phyloP scores from a whole-genome alignment of 805 yeast genomes.

The Wickerhamiella hasegawae region DNA sequence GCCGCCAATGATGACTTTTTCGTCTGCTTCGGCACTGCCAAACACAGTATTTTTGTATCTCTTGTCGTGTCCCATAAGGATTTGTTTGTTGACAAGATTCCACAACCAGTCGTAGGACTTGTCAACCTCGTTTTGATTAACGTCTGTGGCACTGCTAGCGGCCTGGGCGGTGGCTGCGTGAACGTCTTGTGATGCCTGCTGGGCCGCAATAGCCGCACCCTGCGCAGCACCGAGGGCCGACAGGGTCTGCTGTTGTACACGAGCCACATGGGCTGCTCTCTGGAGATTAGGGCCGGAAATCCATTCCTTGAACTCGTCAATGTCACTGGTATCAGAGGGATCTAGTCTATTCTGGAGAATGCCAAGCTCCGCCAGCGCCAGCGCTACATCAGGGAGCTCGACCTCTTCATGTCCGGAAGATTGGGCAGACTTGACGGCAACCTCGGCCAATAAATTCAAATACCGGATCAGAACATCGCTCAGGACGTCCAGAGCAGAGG shows the following conservation, averaged over 20 bases:
- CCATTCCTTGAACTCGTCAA: conserved; percentile 41
- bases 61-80: conserved; percentile 21
- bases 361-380: conserved; percentile 50
- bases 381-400: conserved; percentile 49
- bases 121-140: conserved; percentile 1
- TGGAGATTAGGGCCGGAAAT: conserved; percentile 10
- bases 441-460: conserved; percentile 35
- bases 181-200: conserved; percentile 10
- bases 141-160: not conserved
- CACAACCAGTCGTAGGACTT: conserved; percentile 21
- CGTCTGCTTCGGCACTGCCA: conserved; percentile 4
- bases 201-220: conserved; percentile 14
- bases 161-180: conserved; percentile 7
- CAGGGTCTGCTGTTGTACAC: conserved; percentile 9
- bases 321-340: conserved; percentile 30
- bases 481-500: conserved; percentile 54
- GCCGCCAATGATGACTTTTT: conserved; percentile 10
- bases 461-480: conserved; percentile 62
- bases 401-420: conserved; percentile 32
- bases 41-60: conserved; percentile 20
- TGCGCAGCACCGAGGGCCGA: conserved; percentile 13
- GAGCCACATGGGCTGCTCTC: conserved; percentile 11
- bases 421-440: conserved; percentile 35
- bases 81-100: conserved; percentile 18
- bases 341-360: conserved; percentile 43